phyloP scores from a whole-genome alignment of 2,329 filamentous ascomycete species.

The Diaporthe caulivora region DNA sequence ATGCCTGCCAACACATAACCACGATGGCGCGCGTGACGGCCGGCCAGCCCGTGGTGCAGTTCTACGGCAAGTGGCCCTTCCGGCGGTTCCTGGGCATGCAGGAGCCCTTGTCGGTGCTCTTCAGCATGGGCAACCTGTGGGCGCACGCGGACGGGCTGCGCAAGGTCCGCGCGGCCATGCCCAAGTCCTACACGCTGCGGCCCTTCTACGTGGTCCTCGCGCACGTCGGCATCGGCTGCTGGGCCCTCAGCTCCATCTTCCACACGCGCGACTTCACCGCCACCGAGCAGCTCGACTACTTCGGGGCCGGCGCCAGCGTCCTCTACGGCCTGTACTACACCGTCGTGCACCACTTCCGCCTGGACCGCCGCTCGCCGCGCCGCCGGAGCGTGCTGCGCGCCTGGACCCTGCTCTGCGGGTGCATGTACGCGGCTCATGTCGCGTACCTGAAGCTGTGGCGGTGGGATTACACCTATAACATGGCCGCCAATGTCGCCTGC shows the following conservation, averaged over 20 bases:
- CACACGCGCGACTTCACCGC: slow-evolving; percentile 87
- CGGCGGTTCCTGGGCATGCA: slow-evolving; percentile 90
- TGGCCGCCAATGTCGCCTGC: slow-evolving; percentile 90
- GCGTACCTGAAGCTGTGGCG: slow-evolving; percentile 85
- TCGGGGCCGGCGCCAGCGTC: slow-evolving; percentile 89
- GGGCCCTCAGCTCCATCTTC: slow-evolving; percentile 91
- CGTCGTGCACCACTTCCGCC: slow-evolving; percentile 83
- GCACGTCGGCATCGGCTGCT: slow-evolving; percentile 84
- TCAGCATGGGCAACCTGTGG: slow-evolving; percentile 90
- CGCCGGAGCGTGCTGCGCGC: slow-evolving; percentile 68
- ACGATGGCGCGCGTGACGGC: slow-evolving; percentile 77
- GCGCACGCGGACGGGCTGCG: slow-evolving; percentile 85
- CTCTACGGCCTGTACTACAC: slow-evolving; percentile 93
- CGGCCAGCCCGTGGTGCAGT: slow-evolving; percentile 83
- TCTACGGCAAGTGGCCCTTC: slow-evolving; percentile 99
- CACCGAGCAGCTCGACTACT: slow-evolving; percentile 97
- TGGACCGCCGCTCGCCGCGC: slow-evolving; percentile 70
- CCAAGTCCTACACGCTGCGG: slow-evolving; percentile 79
- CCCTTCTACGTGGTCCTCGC: slow-evolving; percentile 86
- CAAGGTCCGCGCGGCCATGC: slow-evolving; percentile 78
- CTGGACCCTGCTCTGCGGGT: slow-evolving; percentile 81
- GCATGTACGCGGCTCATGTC: slow-evolving; percentile 82
- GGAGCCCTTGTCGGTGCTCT: slow-evolving; percentile 93
- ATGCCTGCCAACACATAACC: slow-evolving; percentile 95
- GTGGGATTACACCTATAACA: slow-evolving; percentile 99